Evolutionary conservation across 805 yeast species (phyloP).

Genomic region (Spathaspora arborariae): DNA sequence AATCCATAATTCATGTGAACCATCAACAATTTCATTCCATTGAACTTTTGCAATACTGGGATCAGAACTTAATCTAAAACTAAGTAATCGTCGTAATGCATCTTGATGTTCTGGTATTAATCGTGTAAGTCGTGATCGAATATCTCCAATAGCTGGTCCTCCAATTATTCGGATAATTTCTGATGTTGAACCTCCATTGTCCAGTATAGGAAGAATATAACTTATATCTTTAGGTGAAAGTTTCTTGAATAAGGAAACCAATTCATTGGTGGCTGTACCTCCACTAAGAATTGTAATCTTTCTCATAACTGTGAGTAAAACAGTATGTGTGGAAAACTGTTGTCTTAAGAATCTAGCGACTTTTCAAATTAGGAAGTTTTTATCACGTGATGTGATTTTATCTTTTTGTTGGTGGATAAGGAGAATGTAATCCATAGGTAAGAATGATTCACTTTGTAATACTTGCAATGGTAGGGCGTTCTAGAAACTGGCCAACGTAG

Average conservation of each 20-base stretch:
- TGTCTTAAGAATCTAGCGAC: neutral
- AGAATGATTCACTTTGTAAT: too few relatives aligned
- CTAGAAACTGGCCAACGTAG: too few relatives aligned
- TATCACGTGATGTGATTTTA: too few relatives aligned
- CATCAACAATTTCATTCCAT: constrained; percentile 80
- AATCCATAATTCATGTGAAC: constrained; percentile 68
- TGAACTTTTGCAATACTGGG: constrained; percentile 54
- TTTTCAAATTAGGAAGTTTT: too few relatives aligned
- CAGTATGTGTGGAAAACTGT: neutral
- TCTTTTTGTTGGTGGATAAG: too few relatives aligned
- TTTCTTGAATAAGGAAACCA: constrained; percentile 54
- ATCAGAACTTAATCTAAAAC: constrained; percentile 48
- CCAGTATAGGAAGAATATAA: constrained; percentile 79
- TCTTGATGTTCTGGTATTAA: constrained; percentile 55
- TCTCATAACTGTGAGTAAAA: neutral
- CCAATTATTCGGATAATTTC: constrained; percentile 83
- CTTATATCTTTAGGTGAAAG: constrained; percentile 42
- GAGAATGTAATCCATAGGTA: too few relatives aligned
- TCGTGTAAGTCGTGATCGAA: constrained; percentile 75
- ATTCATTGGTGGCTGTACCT: constrained; percentile 83
- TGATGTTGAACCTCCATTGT: constrained; percentile 93
- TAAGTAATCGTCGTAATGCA: constrained; percentile 31
- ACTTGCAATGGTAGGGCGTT: too few relatives aligned
- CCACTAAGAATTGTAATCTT: constrained; percentile 48
- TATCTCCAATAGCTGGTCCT: constrained; percentile 94